Evolutionary conservation across 139 green algal genomes (phyloP).

Genomic region (Closterium sp.): DNA sequence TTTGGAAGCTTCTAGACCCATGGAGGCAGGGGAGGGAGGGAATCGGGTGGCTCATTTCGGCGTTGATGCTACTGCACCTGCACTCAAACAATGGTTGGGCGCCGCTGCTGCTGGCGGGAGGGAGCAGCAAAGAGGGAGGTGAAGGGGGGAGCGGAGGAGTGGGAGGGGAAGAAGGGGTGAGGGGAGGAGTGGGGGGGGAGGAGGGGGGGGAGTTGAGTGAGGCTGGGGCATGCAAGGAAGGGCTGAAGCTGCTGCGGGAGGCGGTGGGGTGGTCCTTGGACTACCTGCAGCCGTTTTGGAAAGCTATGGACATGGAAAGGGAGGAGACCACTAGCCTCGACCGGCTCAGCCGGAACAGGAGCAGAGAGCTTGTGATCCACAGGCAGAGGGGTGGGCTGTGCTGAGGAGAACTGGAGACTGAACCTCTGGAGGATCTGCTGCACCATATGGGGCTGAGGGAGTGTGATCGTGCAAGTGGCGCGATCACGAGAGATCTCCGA

Average conservation of each 20-base stretch:
- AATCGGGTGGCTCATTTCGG: not conserved
- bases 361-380: too few species aligned
- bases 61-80: not conserved
- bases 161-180: not conserved
- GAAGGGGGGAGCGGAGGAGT: too few species aligned
- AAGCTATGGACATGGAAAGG: not conserved
- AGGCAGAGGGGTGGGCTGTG: too few species aligned
- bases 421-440: too few species aligned
- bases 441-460: too few species aligned
- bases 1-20: not conserved
- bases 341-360: too few species aligned
- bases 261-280: not conserved
- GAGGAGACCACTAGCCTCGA: too few species aligned
- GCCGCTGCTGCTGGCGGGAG: not conserved
- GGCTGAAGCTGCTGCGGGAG: not conserved
- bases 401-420: too few species aligned
- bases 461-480: too few species aligned
- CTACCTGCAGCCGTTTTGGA: not conserved
- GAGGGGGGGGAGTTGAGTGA: too few species aligned
- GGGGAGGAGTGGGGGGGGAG: too few species aligned
- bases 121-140: not conserved
- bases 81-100: not conserved
- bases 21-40: not conserved
- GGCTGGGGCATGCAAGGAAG: not conserved
- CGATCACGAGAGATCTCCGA: too few species aligned